Conservation (phyloP, 768 basidiomycete species). For the Pleurotus tuber-regium region DNA sequence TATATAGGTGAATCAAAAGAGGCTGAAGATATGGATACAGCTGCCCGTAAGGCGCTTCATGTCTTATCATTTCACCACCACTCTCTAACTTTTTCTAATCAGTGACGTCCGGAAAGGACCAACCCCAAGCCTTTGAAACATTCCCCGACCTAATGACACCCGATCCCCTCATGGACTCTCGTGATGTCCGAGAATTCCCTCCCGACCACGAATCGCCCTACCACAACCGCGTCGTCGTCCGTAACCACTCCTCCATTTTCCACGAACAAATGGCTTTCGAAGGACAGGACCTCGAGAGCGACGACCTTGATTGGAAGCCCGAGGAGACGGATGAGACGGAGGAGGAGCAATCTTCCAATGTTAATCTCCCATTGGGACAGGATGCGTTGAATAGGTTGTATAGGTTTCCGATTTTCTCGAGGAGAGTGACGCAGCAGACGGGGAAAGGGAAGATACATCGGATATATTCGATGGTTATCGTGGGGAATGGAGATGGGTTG, state of each 20-base stretch:
- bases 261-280: slow-evolving; percentile 33
- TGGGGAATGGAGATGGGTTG: slow-evolving; percentile 81
- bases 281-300: slow-evolving; percentile 29
- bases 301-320: slow-evolving; percentile 15
- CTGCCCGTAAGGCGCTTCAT: slow-evolving; percentile 1
- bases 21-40: slow-evolving; percentile 5
- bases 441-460: slow-evolving; percentile 87
- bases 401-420: slow-evolving; percentile 41
- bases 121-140: slow-evolving; percentile 15
- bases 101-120: slow-evolving; percentile 8
- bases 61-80: not conserved
- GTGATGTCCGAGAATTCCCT: slow-evolving; percentile 51
- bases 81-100: not conserved
- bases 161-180: slow-evolving; percentile 61
- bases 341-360: slow-evolving; percentile 23
- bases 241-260: slow-evolving; percentile 74
- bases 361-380: slow-evolving; percentile 23
- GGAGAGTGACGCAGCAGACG: slow-evolving; percentile 83
- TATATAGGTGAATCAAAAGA: not conserved
- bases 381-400: slow-evolving; percentile 21
- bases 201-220: slow-evolving; percentile 51
- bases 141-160: slow-evolving; percentile 63
- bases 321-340: slow-evolving; percentile 31
- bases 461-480: slow-evolving; percentile 60
- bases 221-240: slow-evolving; percentile 61